Percentiles rank a stretch among this genome's conserved stretches.
phyloP scores from a whole-genome alignment of 148 eudicot genomes.

The Nepenthes gracilis region DNA sequence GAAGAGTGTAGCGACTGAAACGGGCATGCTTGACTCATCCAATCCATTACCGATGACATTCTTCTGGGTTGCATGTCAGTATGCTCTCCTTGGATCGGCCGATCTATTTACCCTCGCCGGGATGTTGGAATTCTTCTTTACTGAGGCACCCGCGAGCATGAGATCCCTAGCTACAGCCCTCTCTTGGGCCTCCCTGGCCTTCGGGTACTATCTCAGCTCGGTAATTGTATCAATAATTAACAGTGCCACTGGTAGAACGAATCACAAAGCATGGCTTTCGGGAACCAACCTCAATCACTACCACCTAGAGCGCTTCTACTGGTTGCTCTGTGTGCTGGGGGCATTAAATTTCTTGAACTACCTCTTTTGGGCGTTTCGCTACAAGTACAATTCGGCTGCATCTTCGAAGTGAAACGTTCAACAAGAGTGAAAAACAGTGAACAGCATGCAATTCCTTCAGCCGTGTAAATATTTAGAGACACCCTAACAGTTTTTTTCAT shows the following conservation, averaged over 20 bases:
- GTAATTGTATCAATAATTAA: constrained; percentile 47
- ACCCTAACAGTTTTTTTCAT: no score
- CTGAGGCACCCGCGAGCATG: constrained; percentile 65
- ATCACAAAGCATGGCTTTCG: constrained; percentile 36
- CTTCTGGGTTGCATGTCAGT: constrained; percentile 72
- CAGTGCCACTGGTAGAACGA: constrained; percentile 19
- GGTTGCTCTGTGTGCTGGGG: constrained; percentile 50
- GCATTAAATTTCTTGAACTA: constrained; percentile 45
- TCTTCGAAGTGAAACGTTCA: not conserved
- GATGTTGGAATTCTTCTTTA: constrained; percentile 63
- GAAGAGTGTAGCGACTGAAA: constrained; percentile 28
- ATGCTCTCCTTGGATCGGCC: constrained; percentile 58
- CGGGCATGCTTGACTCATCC: constrained; percentile 12
- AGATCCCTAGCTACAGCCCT: constrained; percentile 62
- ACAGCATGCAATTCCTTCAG: no score
- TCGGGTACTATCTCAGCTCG: constrained; percentile 63
- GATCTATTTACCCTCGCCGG: constrained; percentile 72
- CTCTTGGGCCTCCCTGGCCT: constrained; percentile 56
- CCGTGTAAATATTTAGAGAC: no score
- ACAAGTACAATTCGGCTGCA: constrained; percentile 40
- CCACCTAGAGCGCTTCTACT: constrained; percentile 52
- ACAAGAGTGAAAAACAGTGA: not conserved
- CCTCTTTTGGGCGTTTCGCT: constrained; percentile 60
- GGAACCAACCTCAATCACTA: constrained; percentile 44
- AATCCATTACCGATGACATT: constrained; percentile 46